Conservation (phyloP, 345 rosid genomes). For the Psidium guajava region DNA sequence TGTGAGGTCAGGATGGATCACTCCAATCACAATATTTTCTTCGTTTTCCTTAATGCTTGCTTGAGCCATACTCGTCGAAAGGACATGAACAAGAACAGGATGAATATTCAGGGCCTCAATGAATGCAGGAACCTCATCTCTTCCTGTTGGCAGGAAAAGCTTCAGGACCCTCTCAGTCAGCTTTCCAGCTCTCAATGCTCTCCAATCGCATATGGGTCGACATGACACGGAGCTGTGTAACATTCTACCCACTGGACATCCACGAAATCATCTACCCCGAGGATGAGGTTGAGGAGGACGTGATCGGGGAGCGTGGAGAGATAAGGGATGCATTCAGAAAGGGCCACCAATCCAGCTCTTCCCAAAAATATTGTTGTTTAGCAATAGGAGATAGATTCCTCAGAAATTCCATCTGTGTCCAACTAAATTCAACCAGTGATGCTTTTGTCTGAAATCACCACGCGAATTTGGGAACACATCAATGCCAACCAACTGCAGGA, state of each 20-base stretch:
- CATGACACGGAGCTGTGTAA: background rate
- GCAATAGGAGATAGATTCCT: too few relatives aligned
- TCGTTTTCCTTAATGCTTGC: slow-evolving; percentile 46
- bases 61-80: slow-evolving; percentile 68
- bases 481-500: too few relatives aligned
- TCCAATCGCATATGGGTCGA: background rate
- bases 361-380: too few relatives aligned
- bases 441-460: too few relatives aligned
- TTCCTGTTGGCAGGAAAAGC: slow-evolving; percentile 62
- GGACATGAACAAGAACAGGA: slow-evolving; percentile 41
- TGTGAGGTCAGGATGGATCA: slow-evolving; percentile 63
- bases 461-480: too few relatives aligned
- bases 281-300: too few relatives aligned
- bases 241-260: background rate
- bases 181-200: slow-evolving; percentile 80
- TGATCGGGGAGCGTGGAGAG: too few relatives aligned
- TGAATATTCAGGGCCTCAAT: slow-evolving; percentile 54
- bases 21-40: slow-evolving; percentile 87
- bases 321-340: too few relatives aligned
- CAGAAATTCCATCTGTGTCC: too few relatives aligned
- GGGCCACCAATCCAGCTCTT: too few relatives aligned
- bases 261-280: background rate
- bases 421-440: too few relatives aligned
- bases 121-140: slow-evolving; percentile 56
- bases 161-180: slow-evolving; percentile 60